Base-by-base conservation (phyloP, 2,329 filamentous ascomycete genomes). In the Diaporthe velutina region DNA sequence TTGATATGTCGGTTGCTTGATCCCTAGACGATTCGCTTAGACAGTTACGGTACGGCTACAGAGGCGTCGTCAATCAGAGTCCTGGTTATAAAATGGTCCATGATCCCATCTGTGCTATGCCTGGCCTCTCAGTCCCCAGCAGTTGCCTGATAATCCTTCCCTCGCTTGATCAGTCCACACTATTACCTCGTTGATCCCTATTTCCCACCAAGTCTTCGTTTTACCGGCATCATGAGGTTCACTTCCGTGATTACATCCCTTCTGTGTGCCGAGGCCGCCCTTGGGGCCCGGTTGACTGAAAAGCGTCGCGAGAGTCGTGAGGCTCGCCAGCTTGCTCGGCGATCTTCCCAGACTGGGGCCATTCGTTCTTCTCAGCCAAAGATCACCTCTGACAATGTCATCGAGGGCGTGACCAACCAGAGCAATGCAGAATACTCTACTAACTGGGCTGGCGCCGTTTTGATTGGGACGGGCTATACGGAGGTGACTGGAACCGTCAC, bases 381-480 rank as follows among this genome's bases (percentile, higher is more conserved):
- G 72, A 74, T 76, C 30, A 33, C 58, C 54, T 57, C 70, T 25
- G 71, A 67, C 1, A 28, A 10, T 30, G 7, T 55, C 38, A 19
- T 70, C 12, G 64, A 60, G 42, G 64, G 33, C 8, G 19, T 48
- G 17, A 71, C 35, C 57, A 76, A 76, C 58, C 67, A 73, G 64
- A 38, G 58, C 70, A 73, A 67, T 25, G 72, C 61, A 2, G 74
- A 76, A 42, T 76, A 74, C 55, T 70, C 58, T 30, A 35, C 61
- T 77, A 91, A 91, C 83, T 91, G 90, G 90, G 87, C 89, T 17
- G 90, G 90, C 48, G 88, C 88, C 0, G 88, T 90, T 8, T 84
- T 89, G 70, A 85, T 86, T 58, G 85, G 85, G 50, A 85, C 83
- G 22, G 85, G 84, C 71, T 90, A 87, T 80, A 90, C 83, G n/a